These are phyloP conservation scores for Skeletonema marinoi DNA, from an alignment of 108 stramenopile genomes.

Conservation along the genomic window DNA sequence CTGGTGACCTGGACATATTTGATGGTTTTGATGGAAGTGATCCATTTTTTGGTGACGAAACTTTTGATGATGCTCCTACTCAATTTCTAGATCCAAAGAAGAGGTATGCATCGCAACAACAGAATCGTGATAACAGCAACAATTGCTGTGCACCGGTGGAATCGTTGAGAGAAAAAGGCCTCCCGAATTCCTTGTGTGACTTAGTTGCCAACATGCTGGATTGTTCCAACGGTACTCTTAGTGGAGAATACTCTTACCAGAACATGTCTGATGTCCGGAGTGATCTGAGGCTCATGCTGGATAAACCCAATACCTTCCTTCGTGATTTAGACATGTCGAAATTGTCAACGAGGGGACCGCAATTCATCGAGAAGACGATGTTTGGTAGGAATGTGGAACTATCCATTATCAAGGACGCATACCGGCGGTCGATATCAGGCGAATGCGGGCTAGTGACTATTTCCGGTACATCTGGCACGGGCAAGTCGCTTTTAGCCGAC, in stretches of 20 bases:
- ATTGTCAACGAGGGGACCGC: constrained; percentile 6
- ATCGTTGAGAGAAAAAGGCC: background rate
- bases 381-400: background rate
- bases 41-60: too few relatives aligned
- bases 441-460: too few relatives aligned
- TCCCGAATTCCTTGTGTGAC: constrained; percentile 14
- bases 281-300: constrained; percentile 16
- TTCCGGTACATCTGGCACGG: too few relatives aligned
- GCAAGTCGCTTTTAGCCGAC: too few relatives aligned
- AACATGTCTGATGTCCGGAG: background rate
- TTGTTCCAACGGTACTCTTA: background rate
- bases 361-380: background rate
- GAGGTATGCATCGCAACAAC: too few relatives aligned
- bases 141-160: background rate
- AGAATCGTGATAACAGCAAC: too few relatives aligned
- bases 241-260: constrained; percentile 6
- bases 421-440: too few relatives aligned
- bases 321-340: constrained; percentile 3
- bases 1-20: too few relatives aligned
- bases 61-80: too few relatives aligned
- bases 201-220: constrained; percentile 18
- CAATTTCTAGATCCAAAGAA: too few relatives aligned
- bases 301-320: constrained; percentile 3
- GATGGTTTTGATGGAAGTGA: too few relatives aligned
- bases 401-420: too few relatives aligned